These are phyloP conservation scores for Fusarium haematococcum DNA, from an alignment of 2,329 filamentous ascomycete genomes.

Conservation along the genomic window DNA sequence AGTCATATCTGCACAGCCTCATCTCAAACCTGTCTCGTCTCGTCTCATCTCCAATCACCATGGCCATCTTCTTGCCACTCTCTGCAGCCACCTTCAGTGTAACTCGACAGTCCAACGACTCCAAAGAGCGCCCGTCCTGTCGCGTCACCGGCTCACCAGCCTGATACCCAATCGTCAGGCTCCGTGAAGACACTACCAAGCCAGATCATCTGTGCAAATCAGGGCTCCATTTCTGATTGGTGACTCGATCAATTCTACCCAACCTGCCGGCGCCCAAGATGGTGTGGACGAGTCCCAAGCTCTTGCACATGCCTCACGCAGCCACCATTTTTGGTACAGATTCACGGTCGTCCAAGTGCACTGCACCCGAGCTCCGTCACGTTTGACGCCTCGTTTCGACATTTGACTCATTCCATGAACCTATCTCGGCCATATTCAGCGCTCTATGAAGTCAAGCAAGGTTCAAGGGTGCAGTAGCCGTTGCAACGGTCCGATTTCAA, in stretches of 20 bases:
- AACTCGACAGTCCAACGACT: constrained; percentile 15
- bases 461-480: not conserved
- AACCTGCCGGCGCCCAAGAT: constrained; percentile 11
- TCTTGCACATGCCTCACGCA: constrained; percentile 34
- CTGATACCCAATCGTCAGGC: constrained; percentile 31
- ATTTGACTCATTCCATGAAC: not conserved
- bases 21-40: constrained; percentile 11
- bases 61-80: constrained; percentile 20
- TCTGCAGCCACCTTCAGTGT: constrained; percentile 23
- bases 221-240: constrained; percentile 28
- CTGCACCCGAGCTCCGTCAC: not conserved
- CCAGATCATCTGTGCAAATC: constrained; percentile 8
- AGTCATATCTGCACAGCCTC: constrained; percentile 22
- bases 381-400: not conserved
- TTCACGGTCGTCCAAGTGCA: constrained; percentile 5
- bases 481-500: not conserved
- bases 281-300: constrained; percentile 32
- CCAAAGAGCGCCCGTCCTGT: constrained; percentile 14
- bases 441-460: not conserved
- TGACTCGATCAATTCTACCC: not conserved
- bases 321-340: constrained; percentile 21
- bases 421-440: not conserved
- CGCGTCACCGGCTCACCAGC: constrained; percentile 28
- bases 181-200: constrained; percentile 36
- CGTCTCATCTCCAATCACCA: constrained; percentile 10